A percentile compares a stretch with the other conserved stretches of the same genome.
Conservation (phyloP, 371 early-diverging fungal genomes). For the Zancudomyces culisetae region DNA sequence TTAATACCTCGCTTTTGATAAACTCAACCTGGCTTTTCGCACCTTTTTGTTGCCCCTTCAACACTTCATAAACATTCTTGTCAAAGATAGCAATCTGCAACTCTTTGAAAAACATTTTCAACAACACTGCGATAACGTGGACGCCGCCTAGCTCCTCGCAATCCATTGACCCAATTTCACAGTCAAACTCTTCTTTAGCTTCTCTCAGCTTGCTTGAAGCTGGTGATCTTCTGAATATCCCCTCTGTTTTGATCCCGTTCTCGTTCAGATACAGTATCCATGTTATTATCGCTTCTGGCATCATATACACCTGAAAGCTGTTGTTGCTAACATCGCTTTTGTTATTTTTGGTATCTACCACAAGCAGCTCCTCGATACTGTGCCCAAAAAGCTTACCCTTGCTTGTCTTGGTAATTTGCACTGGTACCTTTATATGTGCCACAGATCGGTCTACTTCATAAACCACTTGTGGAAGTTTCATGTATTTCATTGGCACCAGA, state of each 20-base stretch:
- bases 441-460: slow-evolving; percentile 27
- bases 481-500: slow-evolving; percentile 38
- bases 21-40: slow-evolving; percentile 10
- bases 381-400: slow-evolving; percentile 1
- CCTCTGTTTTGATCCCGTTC: slow-evolving; percentile 56
- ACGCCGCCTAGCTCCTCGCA: slow-evolving; percentile 34
- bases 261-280: slow-evolving; percentile 29
- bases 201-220: slow-evolving; percentile 32
- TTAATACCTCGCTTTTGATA: slow-evolving; percentile 26
- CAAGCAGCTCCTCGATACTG: not conserved
- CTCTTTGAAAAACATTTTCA: slow-evolving; percentile 73
- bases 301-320: slow-evolving; percentile 8
- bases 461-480: slow-evolving; percentile 51
- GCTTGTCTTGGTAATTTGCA: not conserved
- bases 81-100: slow-evolving; percentile 56
- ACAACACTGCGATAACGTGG: slow-evolving; percentile 58
- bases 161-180: not conserved
- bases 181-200: slow-evolving; percentile 37
- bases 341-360: not conserved
- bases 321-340: not conserved
- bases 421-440: slow-evolving; percentile 1
- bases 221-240: slow-evolving; percentile 77
- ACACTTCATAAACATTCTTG: not conserved
- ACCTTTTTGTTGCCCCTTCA: not conserved
- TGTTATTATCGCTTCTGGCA: slow-evolving; percentile 38